Conservation (phyloP, 1,284 basidiomycete species). For the Naganishia liquefaciens region DNA sequence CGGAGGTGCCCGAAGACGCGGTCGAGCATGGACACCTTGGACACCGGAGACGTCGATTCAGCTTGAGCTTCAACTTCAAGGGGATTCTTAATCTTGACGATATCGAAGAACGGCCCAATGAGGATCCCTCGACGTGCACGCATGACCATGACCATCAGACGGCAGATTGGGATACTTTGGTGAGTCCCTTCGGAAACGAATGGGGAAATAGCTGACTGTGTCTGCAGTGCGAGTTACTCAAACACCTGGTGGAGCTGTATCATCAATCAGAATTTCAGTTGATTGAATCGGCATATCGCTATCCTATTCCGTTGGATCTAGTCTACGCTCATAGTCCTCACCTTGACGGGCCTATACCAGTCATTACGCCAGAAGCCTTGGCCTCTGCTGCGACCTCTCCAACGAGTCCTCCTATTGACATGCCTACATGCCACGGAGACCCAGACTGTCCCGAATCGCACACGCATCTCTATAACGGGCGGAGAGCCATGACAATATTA, state of each 20-base stretch:
- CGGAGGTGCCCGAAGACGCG: background rate
- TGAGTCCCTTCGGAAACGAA: background rate
- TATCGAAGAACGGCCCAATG: constrained; percentile 24
- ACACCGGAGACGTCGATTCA: constrained; percentile 10
- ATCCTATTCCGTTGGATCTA: constrained; percentile 17
- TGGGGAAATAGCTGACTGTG: background rate
- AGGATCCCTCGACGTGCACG: background rate
- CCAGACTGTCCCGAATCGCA: constrained; percentile 10
- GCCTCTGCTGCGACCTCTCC: background rate
- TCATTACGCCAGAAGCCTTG: constrained; percentile 2
- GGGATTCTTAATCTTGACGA: constrained; percentile 24
- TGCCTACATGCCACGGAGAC: constrained; percentile 1
- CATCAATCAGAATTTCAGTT: constrained; percentile 3
- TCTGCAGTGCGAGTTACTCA: constrained; percentile 14
- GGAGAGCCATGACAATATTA: constrained; percentile 5
- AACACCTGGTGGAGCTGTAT: constrained; percentile 20
- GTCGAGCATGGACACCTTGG: background rate
- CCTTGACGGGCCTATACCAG: constrained; percentile 1
- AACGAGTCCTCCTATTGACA: constrained; percentile 4
- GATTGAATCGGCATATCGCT: constrained; percentile 4
- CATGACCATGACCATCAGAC: background rate
- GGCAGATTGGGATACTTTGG: constrained; percentile 22
- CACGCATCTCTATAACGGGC: constrained; percentile 9
- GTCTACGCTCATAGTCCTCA: constrained; percentile 11
- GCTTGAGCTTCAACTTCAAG: constrained; percentile 23